Evolutionary conservation across 495 filamentous ascomycete species (phyloP).

Genomic region (Tuber brumale): DNA sequence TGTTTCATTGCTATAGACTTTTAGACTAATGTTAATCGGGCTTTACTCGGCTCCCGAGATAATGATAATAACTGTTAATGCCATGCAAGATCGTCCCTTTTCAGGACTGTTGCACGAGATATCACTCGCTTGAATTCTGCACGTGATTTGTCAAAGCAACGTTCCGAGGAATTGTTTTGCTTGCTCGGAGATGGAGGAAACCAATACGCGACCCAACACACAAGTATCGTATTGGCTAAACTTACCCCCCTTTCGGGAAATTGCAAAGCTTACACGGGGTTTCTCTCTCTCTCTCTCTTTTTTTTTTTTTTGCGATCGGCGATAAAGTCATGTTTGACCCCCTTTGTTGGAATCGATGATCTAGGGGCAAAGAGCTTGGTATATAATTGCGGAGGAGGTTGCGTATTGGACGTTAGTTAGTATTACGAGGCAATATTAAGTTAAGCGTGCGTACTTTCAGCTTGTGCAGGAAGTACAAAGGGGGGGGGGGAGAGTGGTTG

Average conservation of each 20-base stretch:
- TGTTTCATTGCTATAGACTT: not conserved
- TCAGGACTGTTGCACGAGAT: not conserved
- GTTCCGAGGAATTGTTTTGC: not conserved
- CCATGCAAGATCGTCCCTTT: not conserved
- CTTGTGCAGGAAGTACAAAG: not conserved
- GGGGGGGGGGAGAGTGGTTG: not conserved
- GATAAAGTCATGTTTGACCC: not conserved
- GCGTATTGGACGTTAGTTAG: not conserved
- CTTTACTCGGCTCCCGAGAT: not conserved
- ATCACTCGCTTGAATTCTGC: not conserved
- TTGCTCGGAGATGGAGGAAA: not conserved
- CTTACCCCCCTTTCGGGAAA: not conserved
- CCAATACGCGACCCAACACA: too few species aligned
- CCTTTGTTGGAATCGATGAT: not conserved
- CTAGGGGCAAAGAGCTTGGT: not conserved
- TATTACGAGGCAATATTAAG: not conserved
- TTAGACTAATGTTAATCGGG: not conserved
- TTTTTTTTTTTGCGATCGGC: not conserved
- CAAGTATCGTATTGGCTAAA: not conserved
- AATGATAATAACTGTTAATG: not conserved
- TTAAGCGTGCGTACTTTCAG: not conserved
- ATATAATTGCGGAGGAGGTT: not conserved
- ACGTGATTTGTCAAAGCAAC: not conserved
- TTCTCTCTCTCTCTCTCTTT: not conserved
- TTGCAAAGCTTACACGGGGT: too few species aligned